Evolutionary conservation across 1,139 yeast species (phyloP), one percentile per base, ranked within the genome.

Genomic region (Debaryomycetaceae sp.): DNA sequence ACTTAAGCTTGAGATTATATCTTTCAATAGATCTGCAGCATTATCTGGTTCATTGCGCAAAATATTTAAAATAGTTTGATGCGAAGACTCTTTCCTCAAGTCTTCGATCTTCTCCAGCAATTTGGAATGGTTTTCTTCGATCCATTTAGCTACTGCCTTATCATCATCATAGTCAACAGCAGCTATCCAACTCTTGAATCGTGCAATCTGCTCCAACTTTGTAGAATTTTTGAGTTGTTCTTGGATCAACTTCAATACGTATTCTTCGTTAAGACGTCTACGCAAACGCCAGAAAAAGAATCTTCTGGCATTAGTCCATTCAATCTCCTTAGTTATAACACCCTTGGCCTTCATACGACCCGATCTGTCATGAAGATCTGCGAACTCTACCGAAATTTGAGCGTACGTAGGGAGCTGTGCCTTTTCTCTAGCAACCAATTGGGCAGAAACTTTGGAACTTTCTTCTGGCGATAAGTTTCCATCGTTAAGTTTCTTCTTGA

Each of bases 281-380:
- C 97, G 88, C 50, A 88, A 79, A 69, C 99, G 83, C 98, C 98
- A 92, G 92, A 88, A 92, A 81, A 92, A 94, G 80, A 79, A 87
- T 58, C 98, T 81, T 74, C 98, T 87, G 28, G 98, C 80, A 41
- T 89, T 77, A 35, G 67, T 66, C 97, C 97, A 91, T 56, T 85
- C 81, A 42, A 92, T 67, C 54, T 89, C 94, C 63, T 84, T 83
- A 53, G 85, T 78, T 55, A 92, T 88, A 41, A 85, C 87, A 45
- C 94, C 95, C 77, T 92, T 94, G 44, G 95, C 95, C 68, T 85
- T 68, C 98, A 92, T 92, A 70, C 98, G 89, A 33, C 95, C 96
- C 11, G 97, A 84, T 69, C 96, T 83, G 64, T 92, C 99, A 61
- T 92, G 99, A 62, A 92, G 77, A 62, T 92, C 98, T 40, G 98